phyloP scores from a whole-genome alignment of 306 rosid genomes.

The Cucurbita pepo region DNA sequence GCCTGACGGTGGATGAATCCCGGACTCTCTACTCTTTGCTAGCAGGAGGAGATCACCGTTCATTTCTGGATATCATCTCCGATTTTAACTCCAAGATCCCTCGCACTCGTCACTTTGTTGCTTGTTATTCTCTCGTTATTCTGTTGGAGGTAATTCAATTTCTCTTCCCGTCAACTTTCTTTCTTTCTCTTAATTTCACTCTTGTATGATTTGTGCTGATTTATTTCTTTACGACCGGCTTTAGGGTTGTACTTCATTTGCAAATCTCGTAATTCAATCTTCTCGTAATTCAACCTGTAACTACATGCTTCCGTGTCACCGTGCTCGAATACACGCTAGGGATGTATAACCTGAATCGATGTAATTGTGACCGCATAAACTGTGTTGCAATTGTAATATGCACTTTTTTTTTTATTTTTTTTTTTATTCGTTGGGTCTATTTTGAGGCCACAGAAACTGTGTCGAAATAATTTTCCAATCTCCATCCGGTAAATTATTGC shows the following conservation, averaged over 20 bases:
- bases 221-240: neutral
- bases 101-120: slow-evolving; percentile 34
- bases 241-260: neutral
- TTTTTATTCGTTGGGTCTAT: neutral
- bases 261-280: neutral
- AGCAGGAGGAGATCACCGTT: slow-evolving; percentile 37
- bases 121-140: slow-evolving; percentile 50
- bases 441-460: neutral
- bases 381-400: neutral
- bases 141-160: slow-evolving; percentile 41
- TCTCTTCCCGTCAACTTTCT: neutral
- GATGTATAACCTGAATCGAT: neutral
- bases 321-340: neutral
- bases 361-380: neutral
- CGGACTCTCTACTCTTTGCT: slow-evolving; percentile 31
- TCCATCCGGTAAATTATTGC: neutral
- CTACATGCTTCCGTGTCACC: neutral
- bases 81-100: slow-evolving; percentile 49
- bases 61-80: slow-evolving; percentile 42
- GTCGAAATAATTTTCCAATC: neutral
- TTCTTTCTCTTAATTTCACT: neutral
- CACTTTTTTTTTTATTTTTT: neutral
- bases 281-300: neutral
- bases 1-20: slow-evolving; percentile 48
- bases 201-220: slow-evolving; percentile 2